phyloP scores from a whole-genome alignment of 1,284 basidiomycete genomes.

The Microbotryum scabiosae region DNA sequence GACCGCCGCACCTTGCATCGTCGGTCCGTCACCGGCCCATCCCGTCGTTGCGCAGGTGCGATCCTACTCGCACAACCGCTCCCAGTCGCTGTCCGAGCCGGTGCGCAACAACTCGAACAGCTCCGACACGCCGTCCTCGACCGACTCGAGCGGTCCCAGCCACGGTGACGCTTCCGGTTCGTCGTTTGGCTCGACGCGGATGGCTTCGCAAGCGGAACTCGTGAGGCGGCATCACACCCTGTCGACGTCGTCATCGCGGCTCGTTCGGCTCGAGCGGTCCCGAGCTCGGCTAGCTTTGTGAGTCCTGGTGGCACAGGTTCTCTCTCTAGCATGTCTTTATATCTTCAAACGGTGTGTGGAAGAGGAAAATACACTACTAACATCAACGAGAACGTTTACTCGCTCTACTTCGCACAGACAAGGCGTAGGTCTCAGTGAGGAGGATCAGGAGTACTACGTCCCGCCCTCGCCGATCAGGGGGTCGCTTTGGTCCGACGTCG shows the following conservation, averaged over 20 bases:
- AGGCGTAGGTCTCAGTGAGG: conserved; percentile 24
- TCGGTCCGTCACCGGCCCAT: too few relatives aligned
- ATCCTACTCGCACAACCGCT: not conserved
- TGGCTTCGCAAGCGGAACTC: conserved; percentile 1
- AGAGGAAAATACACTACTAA: not conserved
- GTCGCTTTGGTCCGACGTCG: conserved; percentile 19
- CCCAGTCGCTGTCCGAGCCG: not conserved
- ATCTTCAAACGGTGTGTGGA: not conserved
- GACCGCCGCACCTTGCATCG: too few relatives aligned
- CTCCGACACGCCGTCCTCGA: not conserved
- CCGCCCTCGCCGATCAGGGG: conserved; percentile 17
- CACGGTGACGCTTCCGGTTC: too few relatives aligned
- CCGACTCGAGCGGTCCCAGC: not conserved
- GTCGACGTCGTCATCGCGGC: conserved; percentile 12
- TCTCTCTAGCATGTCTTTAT: not conserved
- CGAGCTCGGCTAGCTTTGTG: conserved; percentile 24
- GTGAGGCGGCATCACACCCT: conserved; percentile 26
- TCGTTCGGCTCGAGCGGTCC: conserved; percentile 24
- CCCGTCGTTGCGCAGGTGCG: not conserved
- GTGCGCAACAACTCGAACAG: not conserved
- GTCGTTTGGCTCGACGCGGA: not conserved
- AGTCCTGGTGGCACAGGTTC: not conserved
- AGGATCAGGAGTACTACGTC: conserved; percentile 29
- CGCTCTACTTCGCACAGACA: conserved; percentile 7
- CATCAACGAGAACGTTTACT: not conserved